These are phyloP conservation scores for Williopsis jadinii DNA, from an alignment of 1,139 yeast genomes.

Conservation along the genomic window DNA sequence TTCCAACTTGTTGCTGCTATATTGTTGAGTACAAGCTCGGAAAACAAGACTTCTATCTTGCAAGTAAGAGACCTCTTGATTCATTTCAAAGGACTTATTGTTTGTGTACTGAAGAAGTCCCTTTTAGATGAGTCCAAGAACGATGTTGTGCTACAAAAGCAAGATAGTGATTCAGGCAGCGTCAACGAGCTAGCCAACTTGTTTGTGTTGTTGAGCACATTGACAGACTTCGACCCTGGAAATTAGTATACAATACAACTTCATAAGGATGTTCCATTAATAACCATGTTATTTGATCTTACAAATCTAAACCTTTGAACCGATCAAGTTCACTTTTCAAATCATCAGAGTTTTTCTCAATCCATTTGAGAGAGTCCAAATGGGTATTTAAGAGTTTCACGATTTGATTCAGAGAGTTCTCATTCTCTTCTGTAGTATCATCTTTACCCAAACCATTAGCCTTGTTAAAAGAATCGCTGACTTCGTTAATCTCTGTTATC, in stretches of 20 bases:
- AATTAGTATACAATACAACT: slow-evolving; percentile 2
- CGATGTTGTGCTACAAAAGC: slow-evolving; percentile 19
- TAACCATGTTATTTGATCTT: background rate
- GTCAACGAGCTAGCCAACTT: slow-evolving; percentile 48
- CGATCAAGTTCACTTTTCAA: slow-evolving; percentile 57
- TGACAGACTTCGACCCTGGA: slow-evolving; percentile 35
- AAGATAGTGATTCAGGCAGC: slow-evolving; percentile 18
- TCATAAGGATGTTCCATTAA: background rate
- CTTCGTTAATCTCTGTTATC: slow-evolving; percentile 80
- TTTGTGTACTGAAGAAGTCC: slow-evolving; percentile 68
- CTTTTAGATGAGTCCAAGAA: slow-evolving; percentile 27
- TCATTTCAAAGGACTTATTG: slow-evolving; percentile 49
- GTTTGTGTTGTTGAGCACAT: slow-evolving; percentile 49
- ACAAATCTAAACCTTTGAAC: slow-evolving; percentile 17
- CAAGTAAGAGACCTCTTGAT: slow-evolving; percentile 48
- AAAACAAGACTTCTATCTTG: slow-evolving; percentile 54
- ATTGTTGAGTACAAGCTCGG: slow-evolving; percentile 71
- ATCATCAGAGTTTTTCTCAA: slow-evolving; percentile 64
- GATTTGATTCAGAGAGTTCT: slow-evolving; percentile 50
- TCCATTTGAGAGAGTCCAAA: slow-evolving; percentile 81
- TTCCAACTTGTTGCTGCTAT: slow-evolving; percentile 69
- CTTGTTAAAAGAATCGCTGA: slow-evolving; percentile 76
- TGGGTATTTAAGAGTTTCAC: slow-evolving; percentile 83
- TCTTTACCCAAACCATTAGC: slow-evolving; percentile 28
- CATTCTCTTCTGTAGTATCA: slow-evolving; percentile 22